Evolutionary conservation across 1,284 basidiomycete species (phyloP), one percentile per base, ranked within the genome.

Genomic region (Sphaerobolus stellatus): DNA sequence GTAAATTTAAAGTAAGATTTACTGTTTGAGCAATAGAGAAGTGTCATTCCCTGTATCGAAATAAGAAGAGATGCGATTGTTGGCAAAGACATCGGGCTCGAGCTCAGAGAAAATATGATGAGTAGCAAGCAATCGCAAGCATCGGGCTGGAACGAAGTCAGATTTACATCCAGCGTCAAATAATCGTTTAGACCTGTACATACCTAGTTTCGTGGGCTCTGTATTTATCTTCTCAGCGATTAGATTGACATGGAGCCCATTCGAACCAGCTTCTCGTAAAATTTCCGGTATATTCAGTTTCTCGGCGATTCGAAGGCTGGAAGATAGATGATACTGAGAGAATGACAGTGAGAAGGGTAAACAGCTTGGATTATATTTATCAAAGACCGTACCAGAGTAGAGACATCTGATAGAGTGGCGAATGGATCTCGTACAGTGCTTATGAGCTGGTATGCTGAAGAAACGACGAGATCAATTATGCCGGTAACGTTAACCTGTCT

Each of bases 21-120:
- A 31, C 11, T n/a, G 24, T 49, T 16, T 11, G 24, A 8, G 13
- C 20, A 31, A 11, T 8, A 11, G 7, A 9, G 27, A 44, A 31
- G 9, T 5, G 1, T 62, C 57, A 48, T 75, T 78, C n/a, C 66
- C 64, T 0, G 72, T 75, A 54, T 78, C 76, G 5, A 79, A 57
- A 27, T 82, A 70, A 30, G 68, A 66, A 0, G 77, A 77, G 34
- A 75, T 64, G 2, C 75, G 71, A 28, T 70, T 79, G 57, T 76
- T 72, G 0, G 69, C 64, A 56, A 78, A 79, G 0, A 75, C 68
- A 52, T 78, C 68, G 1, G 75, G 76, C 4, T 56, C 47, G 0
- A 76, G 59, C 58, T 80, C 77, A 5, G 56, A 56, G 53, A 74
- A 79, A 44, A 79, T 66, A 54, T 78, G 71, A 54, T 74, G 66